Percentiles rank a stretch among this genome's conserved stretches.
Conservation (phyloP, 805 yeast genomes). For the Nadsonia fulvescens region DNA sequence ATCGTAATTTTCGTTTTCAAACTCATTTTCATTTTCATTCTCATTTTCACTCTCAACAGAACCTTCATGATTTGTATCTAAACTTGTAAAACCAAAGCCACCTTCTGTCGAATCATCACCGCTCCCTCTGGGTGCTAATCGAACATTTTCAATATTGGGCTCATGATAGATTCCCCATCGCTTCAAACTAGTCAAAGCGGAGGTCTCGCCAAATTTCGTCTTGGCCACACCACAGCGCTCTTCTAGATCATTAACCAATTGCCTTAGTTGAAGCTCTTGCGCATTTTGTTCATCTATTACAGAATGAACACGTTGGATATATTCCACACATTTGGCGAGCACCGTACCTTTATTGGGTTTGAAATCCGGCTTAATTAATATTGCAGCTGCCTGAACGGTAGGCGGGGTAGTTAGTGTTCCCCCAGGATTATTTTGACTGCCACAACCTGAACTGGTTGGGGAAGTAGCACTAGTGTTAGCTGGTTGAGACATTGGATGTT, state of each 20-base stretch:
- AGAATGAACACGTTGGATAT: constrained; percentile 41
- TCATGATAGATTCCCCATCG: constrained; percentile 33
- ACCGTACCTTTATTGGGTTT: constrained; percentile 75
- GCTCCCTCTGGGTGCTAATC: constrained; percentile 2
- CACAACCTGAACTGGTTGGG: too few relatives aligned
- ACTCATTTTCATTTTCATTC: too few relatives aligned
- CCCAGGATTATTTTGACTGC: not conserved
- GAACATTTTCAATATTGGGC: too few relatives aligned
- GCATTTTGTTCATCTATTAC: constrained; percentile 63
- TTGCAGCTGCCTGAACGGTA: constrained; percentile 7
- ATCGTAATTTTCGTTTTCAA: too few relatives aligned
- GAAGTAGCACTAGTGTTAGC: too few relatives aligned
- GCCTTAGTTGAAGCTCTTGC: constrained; percentile 54
- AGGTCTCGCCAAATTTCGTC: constrained; percentile 37
- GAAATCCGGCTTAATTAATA: constrained; percentile 24
- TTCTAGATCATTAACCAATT: constrained; percentile 38
- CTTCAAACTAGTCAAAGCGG: constrained; percentile 63
- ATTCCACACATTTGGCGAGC: constrained; percentile 61
- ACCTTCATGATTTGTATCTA: too few relatives aligned
- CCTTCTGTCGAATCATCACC: constrained; percentile 4
- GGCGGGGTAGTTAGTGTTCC: constrained; percentile 1
- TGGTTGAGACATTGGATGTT: too few relatives aligned
- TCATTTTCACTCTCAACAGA: too few relatives aligned
- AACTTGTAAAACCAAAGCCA: too few relatives aligned
- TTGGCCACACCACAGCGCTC: constrained; percentile 25